phyloP scores from a whole-genome alignment of 176 grass and related monocot species.

The Phragmites australis region DNA sequence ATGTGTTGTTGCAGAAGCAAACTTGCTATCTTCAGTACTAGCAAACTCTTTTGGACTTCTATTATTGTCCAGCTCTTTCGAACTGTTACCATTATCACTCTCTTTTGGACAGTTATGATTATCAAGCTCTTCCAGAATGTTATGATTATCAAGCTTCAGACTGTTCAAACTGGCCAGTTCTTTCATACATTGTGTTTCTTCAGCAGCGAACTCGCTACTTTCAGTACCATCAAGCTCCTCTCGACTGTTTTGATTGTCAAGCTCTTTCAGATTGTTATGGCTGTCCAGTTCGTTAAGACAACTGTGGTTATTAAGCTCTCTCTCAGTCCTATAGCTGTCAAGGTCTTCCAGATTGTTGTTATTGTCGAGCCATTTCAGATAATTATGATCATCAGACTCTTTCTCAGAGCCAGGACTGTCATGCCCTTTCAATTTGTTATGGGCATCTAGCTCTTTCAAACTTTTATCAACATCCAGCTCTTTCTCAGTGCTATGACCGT shows the following conservation, averaged over 20 bases:
- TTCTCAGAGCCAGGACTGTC: constrained; percentile 6
- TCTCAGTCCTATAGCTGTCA: background rate
- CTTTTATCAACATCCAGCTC: constrained; percentile 9
- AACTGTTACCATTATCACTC: background rate
- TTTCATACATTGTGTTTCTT: constrained; percentile 26
- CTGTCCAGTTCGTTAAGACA: constrained; percentile 2
- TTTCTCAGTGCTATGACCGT: background rate
- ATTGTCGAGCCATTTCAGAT: constrained; percentile 16
- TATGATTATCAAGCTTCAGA: constrained; percentile 10
- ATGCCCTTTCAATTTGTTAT: constrained; percentile 7
- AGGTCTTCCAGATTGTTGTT: background rate
- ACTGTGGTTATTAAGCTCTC: constrained; percentile 16
- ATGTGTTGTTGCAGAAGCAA: constrained; percentile 28
- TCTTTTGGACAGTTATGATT: constrained; percentile 31
- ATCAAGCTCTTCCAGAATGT: constrained; percentile 5
- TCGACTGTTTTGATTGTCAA: background rate
- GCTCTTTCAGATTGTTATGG: constrained; percentile 2
- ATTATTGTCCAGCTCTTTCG: background rate
- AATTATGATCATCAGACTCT: constrained; percentile 6
- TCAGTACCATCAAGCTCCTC: constrained; percentile 24
- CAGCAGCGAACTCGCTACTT: constrained; percentile 28
- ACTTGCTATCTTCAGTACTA: constrained; percentile 16
- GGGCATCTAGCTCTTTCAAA: constrained; percentile 9
- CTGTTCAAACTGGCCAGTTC: constrained; percentile 11
- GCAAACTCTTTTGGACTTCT: background rate